Conservation (phyloP, 345 rosid genomes). For the Euphorbia tirucalli region DNA sequence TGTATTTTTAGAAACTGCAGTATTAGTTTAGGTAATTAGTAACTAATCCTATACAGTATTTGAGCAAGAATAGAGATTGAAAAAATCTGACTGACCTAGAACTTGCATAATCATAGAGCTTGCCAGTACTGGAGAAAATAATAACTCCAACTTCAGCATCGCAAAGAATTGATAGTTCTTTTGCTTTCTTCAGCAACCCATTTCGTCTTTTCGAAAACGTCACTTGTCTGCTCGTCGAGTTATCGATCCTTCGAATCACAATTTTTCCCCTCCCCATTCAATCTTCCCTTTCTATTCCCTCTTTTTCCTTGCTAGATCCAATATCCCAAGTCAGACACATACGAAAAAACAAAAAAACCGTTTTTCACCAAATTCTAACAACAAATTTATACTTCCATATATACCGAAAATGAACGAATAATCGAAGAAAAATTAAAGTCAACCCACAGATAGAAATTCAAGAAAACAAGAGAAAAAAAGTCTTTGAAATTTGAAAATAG, state of each 20-base stretch:
- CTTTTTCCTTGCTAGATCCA: slow-evolving; percentile 19
- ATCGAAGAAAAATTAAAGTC: not conserved
- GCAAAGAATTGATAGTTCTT: slow-evolving; percentile 52
- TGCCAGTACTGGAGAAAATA: slow-evolving; percentile 52
- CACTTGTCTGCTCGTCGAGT: slow-evolving; percentile 56
- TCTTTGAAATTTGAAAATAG: not conserved
- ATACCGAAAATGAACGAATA: not conserved
- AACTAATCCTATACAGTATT: not conserved
- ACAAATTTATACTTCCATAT: not conserved
- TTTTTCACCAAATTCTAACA: not conserved
- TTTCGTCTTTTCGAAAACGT: slow-evolving; percentile 54
- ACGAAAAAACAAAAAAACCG: no score
- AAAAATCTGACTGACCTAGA: slow-evolving; percentile 42
- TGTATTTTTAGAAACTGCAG: not conserved
- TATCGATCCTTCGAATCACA: slow-evolving; percentile 50
- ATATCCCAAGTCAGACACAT: slow-evolving; percentile 19
- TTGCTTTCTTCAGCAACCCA: slow-evolving; percentile 49
- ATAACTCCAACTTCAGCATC: slow-evolving; percentile 53
- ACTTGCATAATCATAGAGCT: slow-evolving; percentile 52
- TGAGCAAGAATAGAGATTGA: not conserved
- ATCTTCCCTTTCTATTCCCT: not conserved
- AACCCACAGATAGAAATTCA: not conserved
- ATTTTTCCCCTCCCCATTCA: slow-evolving; percentile 66
- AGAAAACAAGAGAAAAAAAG: slow-evolving; percentile 2
- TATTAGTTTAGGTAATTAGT: not conserved